phyloP scores from a whole-genome alignment of 371 early-diverging fungal species.

The Fennellomyces sp. region DNA sequence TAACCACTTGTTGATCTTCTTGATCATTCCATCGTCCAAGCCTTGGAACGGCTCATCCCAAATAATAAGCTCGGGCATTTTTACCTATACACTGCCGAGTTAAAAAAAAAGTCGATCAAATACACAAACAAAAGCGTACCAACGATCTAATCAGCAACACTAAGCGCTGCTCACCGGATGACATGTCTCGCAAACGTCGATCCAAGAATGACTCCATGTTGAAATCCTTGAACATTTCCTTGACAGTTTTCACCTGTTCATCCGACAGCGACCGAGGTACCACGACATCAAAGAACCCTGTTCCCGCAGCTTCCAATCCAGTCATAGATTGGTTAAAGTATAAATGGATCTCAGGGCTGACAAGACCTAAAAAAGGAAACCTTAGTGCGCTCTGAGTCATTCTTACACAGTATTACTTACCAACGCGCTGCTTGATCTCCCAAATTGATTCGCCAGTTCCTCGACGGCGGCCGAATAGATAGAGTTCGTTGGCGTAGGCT shows the following conservation, averaged over 20 bases:
- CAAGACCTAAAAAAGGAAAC: no score
- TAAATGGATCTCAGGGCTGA: slow-evolving; percentile 63
- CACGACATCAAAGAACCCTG: slow-evolving; percentile 51
- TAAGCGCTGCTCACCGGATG: slow-evolving; percentile 61
- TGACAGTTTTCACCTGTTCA: slow-evolving; percentile 23
- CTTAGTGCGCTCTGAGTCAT: no score
- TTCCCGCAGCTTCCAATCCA: slow-evolving; percentile 44
- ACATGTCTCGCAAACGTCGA: slow-evolving; percentile 41
- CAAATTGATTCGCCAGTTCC: slow-evolving; percentile 62
- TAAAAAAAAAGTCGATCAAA: no score
- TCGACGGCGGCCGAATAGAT: slow-evolving; percentile 58
- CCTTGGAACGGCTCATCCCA: slow-evolving; percentile 72
- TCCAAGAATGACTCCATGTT: slow-evolving; percentile 29
- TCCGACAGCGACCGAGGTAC: slow-evolving; percentile 29
- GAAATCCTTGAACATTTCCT: slow-evolving; percentile 45
- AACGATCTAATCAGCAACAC: slow-evolving; percentile 55
- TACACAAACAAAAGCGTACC: slow-evolving; percentile 17
- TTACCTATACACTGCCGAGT: slow-evolving; percentile 40
- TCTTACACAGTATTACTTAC: no score
- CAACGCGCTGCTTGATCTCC: slow-evolving; percentile 57
- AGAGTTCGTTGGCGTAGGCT: slow-evolving; percentile 61
- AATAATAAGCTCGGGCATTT: slow-evolving; percentile 52
- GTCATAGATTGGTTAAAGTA: slow-evolving; percentile 53
- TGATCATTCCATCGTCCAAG: slow-evolving; percentile 51
- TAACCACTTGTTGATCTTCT: slow-evolving; percentile 48